Conservation (phyloP, 176 grass and related monocot genomes). For the Cocos nucifera region DNA sequence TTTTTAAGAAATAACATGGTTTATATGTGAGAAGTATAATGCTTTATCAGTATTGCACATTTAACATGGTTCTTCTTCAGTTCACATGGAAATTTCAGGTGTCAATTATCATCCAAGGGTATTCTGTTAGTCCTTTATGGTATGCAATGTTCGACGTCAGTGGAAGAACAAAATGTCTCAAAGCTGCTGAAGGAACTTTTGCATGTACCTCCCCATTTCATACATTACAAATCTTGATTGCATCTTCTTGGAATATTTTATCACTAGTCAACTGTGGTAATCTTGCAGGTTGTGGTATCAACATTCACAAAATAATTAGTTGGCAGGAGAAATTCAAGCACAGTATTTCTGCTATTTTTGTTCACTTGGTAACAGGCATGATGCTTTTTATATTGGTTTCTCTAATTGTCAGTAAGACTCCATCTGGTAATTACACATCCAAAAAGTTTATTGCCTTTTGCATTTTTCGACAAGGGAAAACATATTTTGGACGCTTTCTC, state of each 20-base stretch:
- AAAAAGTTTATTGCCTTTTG: constrained; percentile 5
- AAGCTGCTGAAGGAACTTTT: constrained; percentile 7
- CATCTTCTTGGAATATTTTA: constrained; percentile 27
- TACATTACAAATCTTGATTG: constrained; percentile 14
- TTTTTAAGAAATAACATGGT: too few species aligned
- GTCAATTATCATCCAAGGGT: not conserved
- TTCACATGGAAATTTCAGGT: constrained; percentile 7
- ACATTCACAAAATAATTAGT: not conserved
- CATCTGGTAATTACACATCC: constrained; percentile 40
- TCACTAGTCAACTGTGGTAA: constrained; percentile 16
- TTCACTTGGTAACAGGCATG: constrained; percentile 29
- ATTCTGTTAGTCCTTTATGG: constrained; percentile 5
- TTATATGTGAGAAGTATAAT: too few species aligned
- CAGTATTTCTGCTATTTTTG: constrained; percentile 24
- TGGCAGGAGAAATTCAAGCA: constrained; percentile 33
- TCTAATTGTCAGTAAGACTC: constrained; percentile 30
- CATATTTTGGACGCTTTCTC: too few species aligned
- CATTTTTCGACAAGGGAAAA: not conserved
- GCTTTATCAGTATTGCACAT: too few species aligned
- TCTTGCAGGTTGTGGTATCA: constrained; percentile 19
- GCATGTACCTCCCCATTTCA: constrained; percentile 4
- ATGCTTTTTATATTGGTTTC: constrained; percentile 54
- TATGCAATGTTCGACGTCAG: not conserved
- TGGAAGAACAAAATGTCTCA: constrained; percentile 17
- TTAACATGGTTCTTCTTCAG: too few species aligned